Evolutionary conservation across 805 yeast genomes (phyloP).

Genomic region (Metschnikowia rubicola): DNA sequence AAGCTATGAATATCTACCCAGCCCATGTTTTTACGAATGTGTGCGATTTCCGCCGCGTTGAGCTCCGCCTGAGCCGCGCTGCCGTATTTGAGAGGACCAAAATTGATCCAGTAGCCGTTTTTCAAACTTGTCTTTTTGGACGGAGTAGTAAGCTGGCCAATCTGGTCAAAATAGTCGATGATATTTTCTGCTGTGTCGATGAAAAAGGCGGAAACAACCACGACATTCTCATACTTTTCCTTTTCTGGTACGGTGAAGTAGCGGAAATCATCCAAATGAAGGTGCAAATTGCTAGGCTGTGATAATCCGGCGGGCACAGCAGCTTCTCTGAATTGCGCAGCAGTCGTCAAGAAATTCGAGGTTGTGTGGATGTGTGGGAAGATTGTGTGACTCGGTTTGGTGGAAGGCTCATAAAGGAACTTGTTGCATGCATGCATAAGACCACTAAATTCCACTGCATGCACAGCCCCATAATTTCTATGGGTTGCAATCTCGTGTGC

Average conservation of each 20-base stretch:
- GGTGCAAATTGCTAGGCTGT: conserved; percentile 46
- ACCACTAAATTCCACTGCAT: conserved; percentile 73
- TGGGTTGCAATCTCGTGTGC: conserved; percentile 58
- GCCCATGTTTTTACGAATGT: conserved; percentile 54
- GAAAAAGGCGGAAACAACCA: conserved; percentile 70
- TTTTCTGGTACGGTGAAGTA: conserved; percentile 38
- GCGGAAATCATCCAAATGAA: conserved; percentile 64
- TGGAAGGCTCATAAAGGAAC: conserved; percentile 41
- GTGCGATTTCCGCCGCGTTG: conserved; percentile 61
- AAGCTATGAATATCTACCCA: conserved; percentile 45
- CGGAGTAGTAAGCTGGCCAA: conserved; percentile 41
- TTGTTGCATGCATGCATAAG: conserved; percentile 71
- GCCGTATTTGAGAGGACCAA: conserved; percentile 93
- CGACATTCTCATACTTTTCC: conserved; percentile 41
- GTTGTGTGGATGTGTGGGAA: conserved; percentile 51
- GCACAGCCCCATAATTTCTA: conserved; percentile 47
- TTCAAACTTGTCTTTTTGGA: conserved; percentile 28
- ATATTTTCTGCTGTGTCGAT: conserved; percentile 90
- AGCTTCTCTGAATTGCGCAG: conserved; percentile 50
- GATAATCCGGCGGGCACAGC: conserved; percentile 21
- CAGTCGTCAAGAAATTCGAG: conserved; percentile 54
- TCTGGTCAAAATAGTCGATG: conserved; percentile 67
- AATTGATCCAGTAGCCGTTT: conserved; percentile 77
- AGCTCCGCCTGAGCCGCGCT: conserved; percentile 76
- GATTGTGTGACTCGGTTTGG: not conserved